Percentiles rank a stretch among this genome's conserved stretches.
Evolutionary conservation across 352 stramenopile genomes (phyloP).

Genomic region (Hyaloperonospora brassicae): DNA sequence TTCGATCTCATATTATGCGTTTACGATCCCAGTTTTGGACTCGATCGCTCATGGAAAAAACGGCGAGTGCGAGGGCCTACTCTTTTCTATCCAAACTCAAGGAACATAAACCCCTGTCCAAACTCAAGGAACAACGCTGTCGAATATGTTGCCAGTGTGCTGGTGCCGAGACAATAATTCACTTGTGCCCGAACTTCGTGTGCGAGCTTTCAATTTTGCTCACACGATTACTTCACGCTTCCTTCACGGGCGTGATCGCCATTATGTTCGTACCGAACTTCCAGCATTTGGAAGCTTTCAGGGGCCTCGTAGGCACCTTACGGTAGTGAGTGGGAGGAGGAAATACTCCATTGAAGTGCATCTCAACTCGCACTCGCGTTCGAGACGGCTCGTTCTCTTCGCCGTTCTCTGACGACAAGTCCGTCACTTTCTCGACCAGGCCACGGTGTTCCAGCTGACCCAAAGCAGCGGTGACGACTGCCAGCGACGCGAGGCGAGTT

Average conservation of each 20-base stretch:
- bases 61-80: too few relatives aligned
- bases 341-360: slow-evolving; percentile 16
- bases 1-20: too few relatives aligned
- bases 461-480: slow-evolving; percentile 49
- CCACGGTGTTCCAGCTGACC: slow-evolving; percentile 43
- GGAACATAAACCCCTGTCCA: too few relatives aligned
- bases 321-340: slow-evolving; percentile 39
- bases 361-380: slow-evolving; percentile 25
- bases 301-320: slow-evolving; percentile 52
- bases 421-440: slow-evolving; percentile 40
- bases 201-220: too few relatives aligned
- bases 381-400: slow-evolving; percentile 13
- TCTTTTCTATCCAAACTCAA: too few relatives aligned
- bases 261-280: slow-evolving; percentile 36
- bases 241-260: slow-evolving; percentile 23
- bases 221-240: slow-evolving; percentile 12
- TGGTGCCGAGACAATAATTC: too few relatives aligned
- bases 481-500: slow-evolving; percentile 30
- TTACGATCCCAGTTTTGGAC: too few relatives aligned
- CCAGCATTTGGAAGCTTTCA: slow-evolving; percentile 73
- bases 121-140: too few relatives aligned
- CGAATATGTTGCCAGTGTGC: too few relatives aligned
- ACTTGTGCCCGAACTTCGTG: too few relatives aligned
- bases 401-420: slow-evolving; percentile 4
- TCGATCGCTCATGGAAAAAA: too few relatives aligned